These are phyloP conservation scores for Psilocybe mexicana DNA, from an alignment of 1,284 basidiomycete species.

Conservation along the genomic window DNA sequence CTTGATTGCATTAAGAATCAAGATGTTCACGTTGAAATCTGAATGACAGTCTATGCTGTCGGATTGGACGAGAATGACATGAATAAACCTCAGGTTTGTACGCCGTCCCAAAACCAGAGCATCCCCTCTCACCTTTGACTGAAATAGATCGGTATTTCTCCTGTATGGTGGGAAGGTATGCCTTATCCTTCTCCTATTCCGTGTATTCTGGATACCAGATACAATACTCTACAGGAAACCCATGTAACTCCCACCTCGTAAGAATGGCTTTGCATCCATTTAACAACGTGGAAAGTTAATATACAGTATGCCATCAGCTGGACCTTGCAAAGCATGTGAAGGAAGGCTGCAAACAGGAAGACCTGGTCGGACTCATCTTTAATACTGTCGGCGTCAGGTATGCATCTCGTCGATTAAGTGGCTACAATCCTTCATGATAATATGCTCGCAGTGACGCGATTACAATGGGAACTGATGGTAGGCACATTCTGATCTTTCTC, in stretches of 20 bases:
- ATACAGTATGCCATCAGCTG: slow-evolving; percentile 45
- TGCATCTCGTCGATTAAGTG: background rate
- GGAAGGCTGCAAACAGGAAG: slow-evolving; percentile 74
- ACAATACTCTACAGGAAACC: slow-evolving; percentile 55
- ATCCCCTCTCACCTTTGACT: slow-evolving; percentile 11
- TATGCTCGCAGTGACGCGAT: slow-evolving; percentile 65
- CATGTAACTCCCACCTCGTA: slow-evolving; percentile 80
- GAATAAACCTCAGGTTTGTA: slow-evolving; percentile 72
- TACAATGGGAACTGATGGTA: slow-evolving; percentile 83
- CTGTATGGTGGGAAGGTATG: slow-evolving; percentile 86
- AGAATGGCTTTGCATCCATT: slow-evolving; percentile 17
- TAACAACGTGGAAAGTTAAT: background rate
- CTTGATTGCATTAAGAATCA: background rate
- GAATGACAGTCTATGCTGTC: slow-evolving; percentile 65
- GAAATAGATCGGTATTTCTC: slow-evolving; percentile 75
- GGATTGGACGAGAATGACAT: slow-evolving; percentile 79
- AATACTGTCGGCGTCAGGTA: slow-evolving; percentile 82
- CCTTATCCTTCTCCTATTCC: slow-evolving; percentile 5
- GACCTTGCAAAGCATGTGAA: slow-evolving; percentile 76
- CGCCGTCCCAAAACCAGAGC: background rate
- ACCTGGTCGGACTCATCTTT: slow-evolving; percentile 75
- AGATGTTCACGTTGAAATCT: background rate
- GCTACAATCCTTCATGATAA: background rate
- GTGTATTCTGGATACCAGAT: background rate
- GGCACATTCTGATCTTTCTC: slow-evolving; percentile 15